Conservation (phyloP, 1,284 basidiomycete genomes). For the Ustilago nuda region DNA sequence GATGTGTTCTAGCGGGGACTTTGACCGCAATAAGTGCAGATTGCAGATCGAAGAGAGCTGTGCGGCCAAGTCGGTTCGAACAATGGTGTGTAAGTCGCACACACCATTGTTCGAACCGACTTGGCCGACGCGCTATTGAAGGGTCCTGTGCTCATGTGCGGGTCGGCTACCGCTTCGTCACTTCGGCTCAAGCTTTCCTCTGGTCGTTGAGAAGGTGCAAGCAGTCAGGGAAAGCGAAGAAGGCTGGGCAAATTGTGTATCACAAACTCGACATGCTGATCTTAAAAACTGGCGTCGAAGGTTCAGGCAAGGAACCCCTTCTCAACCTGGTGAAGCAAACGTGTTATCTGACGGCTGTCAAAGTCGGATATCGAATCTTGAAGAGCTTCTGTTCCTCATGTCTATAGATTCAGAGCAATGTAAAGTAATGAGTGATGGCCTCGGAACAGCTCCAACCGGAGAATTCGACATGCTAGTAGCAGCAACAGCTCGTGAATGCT, state of each 20-base stretch:
- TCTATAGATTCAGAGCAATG: background rate
- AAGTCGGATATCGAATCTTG: background rate
- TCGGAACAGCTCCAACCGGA: background rate
- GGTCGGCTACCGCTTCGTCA: background rate
- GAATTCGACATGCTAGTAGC: background rate
- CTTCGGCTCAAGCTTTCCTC: background rate
- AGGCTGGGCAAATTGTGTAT: no score
- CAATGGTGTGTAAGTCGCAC: background rate
- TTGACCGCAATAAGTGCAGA: background rate
- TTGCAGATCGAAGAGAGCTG: background rate
- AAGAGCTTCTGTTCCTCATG: background rate
- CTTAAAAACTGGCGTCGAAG: no score
- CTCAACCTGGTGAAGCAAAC: no score
- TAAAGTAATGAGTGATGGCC: background rate
- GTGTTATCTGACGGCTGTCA: conserved; percentile 2
- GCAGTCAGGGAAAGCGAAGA: no score
- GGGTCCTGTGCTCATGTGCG: conserved; percentile 10
- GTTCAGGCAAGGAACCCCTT: no score
- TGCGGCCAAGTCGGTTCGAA: background rate
- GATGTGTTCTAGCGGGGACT: conserved; percentile 8
- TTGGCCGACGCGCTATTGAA: background rate
- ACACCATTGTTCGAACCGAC: conserved; percentile 3
- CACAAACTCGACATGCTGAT: no score
- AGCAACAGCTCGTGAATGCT: background rate
- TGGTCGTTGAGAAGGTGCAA: no score